Percentiles rank a stretch among this genome's conserved stretches.
These are phyloP conservation scores for Uncinocarpus reesii DNA, from an alignment of 2,329 filamentous ascomycete species.

Conservation along the genomic window DNA sequence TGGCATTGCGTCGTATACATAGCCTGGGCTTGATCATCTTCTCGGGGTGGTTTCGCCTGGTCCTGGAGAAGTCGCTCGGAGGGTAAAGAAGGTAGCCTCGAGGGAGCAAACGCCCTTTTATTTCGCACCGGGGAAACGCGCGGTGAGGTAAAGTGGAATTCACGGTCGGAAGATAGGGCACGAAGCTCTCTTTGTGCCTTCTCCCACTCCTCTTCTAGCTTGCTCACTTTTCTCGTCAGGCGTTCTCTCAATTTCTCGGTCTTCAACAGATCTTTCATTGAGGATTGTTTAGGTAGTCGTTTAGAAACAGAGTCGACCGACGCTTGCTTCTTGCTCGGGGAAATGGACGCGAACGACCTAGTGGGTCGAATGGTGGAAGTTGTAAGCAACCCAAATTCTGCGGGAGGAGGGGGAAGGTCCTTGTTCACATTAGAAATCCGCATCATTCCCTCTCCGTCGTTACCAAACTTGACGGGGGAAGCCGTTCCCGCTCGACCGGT, in stretches of 20 bases:
- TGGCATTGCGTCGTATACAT: background rate
- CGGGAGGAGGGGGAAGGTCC: conserved; percentile 7
- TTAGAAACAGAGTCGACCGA: background rate
- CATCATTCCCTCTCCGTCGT: background rate
- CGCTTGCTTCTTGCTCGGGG: conserved; percentile 1
- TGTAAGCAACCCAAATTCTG: background rate
- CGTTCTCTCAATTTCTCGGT: conserved; percentile 30
- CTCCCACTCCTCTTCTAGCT: conserved; percentile 50
- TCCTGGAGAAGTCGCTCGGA: conserved; percentile 37
- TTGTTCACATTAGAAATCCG: conserved; percentile 3
- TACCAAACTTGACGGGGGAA: conserved; percentile 1
- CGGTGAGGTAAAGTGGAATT: background rate
- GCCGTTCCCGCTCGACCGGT: background rate
- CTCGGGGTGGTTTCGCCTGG: conserved; percentile 19
- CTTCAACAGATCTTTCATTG: conserved; percentile 36
- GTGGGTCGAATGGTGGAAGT: conserved; percentile 7
- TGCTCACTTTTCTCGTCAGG: conserved; percentile 49
- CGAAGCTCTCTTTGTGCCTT: conserved; percentile 45
- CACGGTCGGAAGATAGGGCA: background rate
- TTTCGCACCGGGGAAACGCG: conserved; percentile 18
- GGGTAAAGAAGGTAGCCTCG: conserved; percentile 36
- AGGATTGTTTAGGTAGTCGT: conserved; percentile 4
- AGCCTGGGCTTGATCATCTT: conserved; percentile 7
- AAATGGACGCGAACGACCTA: conserved; percentile 5
- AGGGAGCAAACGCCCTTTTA: conserved; percentile 33